Percentiles rank a stretch among this genome's conserved stretches.
These are phyloP conservation scores for Trifolium repens DNA, from an alignment of 306 rosid genomes.

Conservation along the genomic window DNA sequence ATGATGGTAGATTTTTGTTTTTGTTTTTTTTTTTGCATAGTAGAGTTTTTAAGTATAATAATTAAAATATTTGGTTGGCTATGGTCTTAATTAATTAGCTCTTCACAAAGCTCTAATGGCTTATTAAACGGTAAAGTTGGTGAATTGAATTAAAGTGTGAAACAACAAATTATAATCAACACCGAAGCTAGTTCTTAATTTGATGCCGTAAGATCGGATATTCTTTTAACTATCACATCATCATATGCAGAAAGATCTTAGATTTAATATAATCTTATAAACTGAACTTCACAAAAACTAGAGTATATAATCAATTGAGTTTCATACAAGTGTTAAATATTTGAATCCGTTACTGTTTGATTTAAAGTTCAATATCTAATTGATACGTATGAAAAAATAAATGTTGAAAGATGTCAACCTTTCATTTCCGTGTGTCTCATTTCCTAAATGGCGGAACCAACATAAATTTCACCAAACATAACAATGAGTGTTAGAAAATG, in stretches of 20 bases:
- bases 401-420: no score
- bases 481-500: no score
- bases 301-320: no score
- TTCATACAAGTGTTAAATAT: no score
- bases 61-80: slow-evolving; percentile 37
- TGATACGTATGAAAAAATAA: no score
- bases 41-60: not conserved
- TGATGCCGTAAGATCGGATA: slow-evolving; percentile 11
- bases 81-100: slow-evolving; percentile 28
- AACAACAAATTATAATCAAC: slow-evolving; percentile 18
- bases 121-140: no score
- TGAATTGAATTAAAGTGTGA: not conserved
- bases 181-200: not conserved
- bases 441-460: no score
- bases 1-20: slow-evolving; percentile 10
- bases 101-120: slow-evolving; percentile 16
- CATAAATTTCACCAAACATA: no score
- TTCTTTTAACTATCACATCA: not conserved
- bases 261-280: not conserved
- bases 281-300: no score
- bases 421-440: no score
- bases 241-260: not conserved
- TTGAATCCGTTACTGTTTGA: no score
- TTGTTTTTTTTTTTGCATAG: not conserved
- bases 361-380: no score